Evolutionary conservation across 768 basidiomycete species (phyloP), one percentile per base, ranked within the genome.

Genomic region (Suillus subalutaceus): DNA sequence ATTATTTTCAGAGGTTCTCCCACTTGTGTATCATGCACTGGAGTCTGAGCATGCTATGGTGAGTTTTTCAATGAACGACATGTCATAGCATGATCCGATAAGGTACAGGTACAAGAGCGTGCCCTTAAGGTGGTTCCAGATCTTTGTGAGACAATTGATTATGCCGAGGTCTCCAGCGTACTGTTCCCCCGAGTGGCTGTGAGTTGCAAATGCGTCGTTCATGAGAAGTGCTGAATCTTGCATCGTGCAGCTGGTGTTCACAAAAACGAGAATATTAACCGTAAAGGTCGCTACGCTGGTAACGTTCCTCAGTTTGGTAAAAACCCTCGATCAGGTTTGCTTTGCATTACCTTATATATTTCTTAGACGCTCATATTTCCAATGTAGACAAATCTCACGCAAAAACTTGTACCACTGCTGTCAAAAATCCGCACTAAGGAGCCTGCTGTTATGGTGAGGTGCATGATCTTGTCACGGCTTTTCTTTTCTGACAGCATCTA

Each of bases 351-450:
- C 44, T 46, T 58, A 52, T 46, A 62, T 58, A 35, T 2, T 62
- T 32, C 26, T 66, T n/a, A 8, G 30, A 32, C 18, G 5, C 53
- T 63, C 13, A 60, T 68, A 48, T 65, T 18, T 32, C 35, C n/a
- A 6, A 64, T 64, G n/a, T 64, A 94, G 91, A 80, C 87, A 50
- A 96, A 91, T 72, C 75, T 99, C 62, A 98, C 97, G 1, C 95
- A 97, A 73, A 98, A 97, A 76, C 84, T 99, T 23, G 97, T 98
- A 4, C 97, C 97, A 2, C 78, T 99, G 18, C 83, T 99, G 32
- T 91, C 96, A 0, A 97, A 94, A 76, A 97, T 99, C 68, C 89
- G 96, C 44, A 98, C 97, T 6, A 97, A 95, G 75, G 96, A 98
- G 74, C 97, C 97, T 12, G 88, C 91, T 59, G 97, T 99, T 6